These are phyloP conservation scores for Orbilia blumenaviensis DNA, from an alignment of 2,329 filamentous ascomycete species.

Conservation along the genomic window DNA sequence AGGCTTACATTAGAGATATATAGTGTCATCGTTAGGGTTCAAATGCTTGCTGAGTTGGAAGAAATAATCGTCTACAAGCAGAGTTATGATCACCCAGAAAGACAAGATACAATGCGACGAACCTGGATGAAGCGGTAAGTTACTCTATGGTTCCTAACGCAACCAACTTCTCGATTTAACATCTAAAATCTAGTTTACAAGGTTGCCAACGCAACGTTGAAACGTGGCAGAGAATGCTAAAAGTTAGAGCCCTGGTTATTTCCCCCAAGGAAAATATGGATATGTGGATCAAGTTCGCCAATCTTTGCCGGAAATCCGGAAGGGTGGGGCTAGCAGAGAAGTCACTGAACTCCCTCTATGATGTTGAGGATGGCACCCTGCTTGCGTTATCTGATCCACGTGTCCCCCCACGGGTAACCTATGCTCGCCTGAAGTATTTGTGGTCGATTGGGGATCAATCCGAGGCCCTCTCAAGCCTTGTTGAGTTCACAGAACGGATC, in stretches of 20 bases:
- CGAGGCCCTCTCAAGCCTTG: conserved; percentile 69
- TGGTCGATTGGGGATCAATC: conserved; percentile 83
- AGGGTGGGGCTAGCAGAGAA: conserved; percentile 95
- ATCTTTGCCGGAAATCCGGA: conserved; percentile 94
- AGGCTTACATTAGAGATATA: not conserved
- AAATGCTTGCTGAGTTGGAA: conserved; percentile 98
- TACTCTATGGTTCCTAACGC: not conserved
- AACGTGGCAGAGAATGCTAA: conserved; percentile 98
- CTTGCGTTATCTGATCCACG: conserved; percentile 62
- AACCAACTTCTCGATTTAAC: not conserved
- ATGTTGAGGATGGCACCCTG: conserved; percentile 68
- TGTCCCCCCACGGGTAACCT: conserved; percentile 81
- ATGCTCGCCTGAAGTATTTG: conserved; percentile 96
- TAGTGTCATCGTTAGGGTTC: conserved; percentile 89
- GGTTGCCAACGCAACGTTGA: conserved; percentile 97
- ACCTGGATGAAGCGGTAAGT: conserved; percentile 86
- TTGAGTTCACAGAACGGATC: conserved; percentile 70
- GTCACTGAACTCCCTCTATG: conserved; percentile 88
- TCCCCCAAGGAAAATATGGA: conserved; percentile 92
- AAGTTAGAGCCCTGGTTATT: conserved; percentile 90
- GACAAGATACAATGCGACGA: conserved; percentile 86
- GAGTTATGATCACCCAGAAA: conserved; percentile 77
- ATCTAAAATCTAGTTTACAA: conserved; percentile 67
- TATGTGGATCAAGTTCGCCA: conserved; percentile 99
- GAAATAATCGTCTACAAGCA: conserved; percentile 99